Evolutionary conservation across 2,329 filamentous ascomycete genomes (phyloP), one percentile per base, ranked within the genome.

Genomic region (Cercospora sp.): DNA sequence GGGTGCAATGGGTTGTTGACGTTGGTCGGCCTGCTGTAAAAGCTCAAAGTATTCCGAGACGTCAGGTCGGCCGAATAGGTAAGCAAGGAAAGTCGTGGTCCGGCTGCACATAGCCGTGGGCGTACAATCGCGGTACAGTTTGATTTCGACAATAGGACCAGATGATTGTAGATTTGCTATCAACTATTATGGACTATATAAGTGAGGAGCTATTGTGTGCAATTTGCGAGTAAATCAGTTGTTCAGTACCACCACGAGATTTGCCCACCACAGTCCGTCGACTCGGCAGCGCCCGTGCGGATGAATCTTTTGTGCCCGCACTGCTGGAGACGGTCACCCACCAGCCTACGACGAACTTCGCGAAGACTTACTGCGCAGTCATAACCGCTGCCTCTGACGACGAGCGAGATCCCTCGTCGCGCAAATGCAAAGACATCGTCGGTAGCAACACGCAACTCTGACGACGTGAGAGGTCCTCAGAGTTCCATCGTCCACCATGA

Each of bases 401-500:
- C 51, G 51, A 45, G 45, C 28, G 32, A n/a, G 26, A 16, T 6
- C 5, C 26, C 34, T 55, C 64, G 63, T 69, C 65, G 70, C 69
- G 69, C 69, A 65, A 69, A 78, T 78, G 77, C 75, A 72, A 69
- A 74, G 71, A 71, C 72, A 65, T 66, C 69, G 71, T 51, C 73
- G 71, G 73, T 75, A 77, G 70, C 73, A 75, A 66, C 60, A 67
- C 66, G 69, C 30, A 74, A 75, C 75, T 76, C 75, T 75, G 73
- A 71, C 69, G 72, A 75, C 74, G 77, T 78, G 77, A 79, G 77
- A 79, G 77, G 74, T 79, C 74, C 73, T 73, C 74, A 75, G 75
- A 77, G 76, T 74, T 71, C 69, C 68, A 62, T 26, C 55, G 16
- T 24, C 26, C 63, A 66, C 24, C 43, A 69, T 69, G 67, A 65